Base-by-base conservation (phyloP, 2,329 filamentous ascomycete genomes). In the Rachicladosporium sp. region DNA sequence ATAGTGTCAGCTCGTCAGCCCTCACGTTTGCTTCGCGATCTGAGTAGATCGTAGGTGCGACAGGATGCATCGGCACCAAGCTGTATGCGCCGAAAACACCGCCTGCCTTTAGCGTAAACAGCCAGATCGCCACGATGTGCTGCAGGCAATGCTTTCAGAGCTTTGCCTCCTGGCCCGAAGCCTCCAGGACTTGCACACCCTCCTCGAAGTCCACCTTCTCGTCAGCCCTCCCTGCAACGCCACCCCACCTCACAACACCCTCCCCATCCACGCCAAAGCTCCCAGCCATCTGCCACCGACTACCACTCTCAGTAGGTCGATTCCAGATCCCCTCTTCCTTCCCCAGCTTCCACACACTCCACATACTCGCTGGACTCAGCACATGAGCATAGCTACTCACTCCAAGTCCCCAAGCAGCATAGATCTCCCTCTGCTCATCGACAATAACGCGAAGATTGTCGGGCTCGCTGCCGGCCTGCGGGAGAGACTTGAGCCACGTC, bases 211-310 rank as follows among this genome's bases (percentile, higher is more conserved):
- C 36, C 10, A 11, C 10, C 13, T 38, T 32, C 46, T 56, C 40
- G 49, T 54, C 43, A 52, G 43, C 29, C 47, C 53, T 42, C 51
- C 56, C 33, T 51, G 30, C 33, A 51, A 52, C 6, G 51, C 54
- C 4, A 56, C 49, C 19, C 55, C 74, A 80, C 39, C 60, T 63
- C 3, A 80, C 67, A 9, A 61, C 50, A 2, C 74, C 74, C 21
- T 64, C 55, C 4, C 51, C 52, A 52, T 77, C 74, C 21, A 80
- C 60, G 2, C 72, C 78, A 60, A 78, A 85, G 21, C 71, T 73
- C 21, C 80, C 80, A 34, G 71, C 66, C 19, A 64, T 79, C 67
- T 85, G 80, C 80, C 80, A 85, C 38, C 77, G 61, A 46, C 62
- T 75, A 31, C 80, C 80, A 52, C 73, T 80, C 58, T 80, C 74